Conservation (phyloP, 495 filamentous ascomycete species). For the Penicillium macrosclerotiorum region DNA sequence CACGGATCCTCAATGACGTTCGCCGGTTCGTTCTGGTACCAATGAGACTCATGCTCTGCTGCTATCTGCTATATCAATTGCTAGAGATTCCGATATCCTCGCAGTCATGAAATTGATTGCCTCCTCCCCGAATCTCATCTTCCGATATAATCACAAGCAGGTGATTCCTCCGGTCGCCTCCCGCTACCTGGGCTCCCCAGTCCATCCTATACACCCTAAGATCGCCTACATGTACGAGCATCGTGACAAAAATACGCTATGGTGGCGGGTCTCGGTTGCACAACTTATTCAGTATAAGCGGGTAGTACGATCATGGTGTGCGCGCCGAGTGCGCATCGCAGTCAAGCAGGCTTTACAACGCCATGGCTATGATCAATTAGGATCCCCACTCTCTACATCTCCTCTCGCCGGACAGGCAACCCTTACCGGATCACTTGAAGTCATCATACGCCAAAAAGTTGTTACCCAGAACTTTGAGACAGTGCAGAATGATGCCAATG, state of each 20-base stretch:
- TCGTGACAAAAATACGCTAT: constrained; percentile 43
- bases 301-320: constrained; percentile 53
- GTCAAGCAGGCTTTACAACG: constrained; percentile 54
- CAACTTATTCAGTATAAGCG: constrained; percentile 29
- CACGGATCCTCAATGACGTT: constrained; percentile 1
- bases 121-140: constrained; percentile 15
- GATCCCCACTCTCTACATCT: constrained; percentile 28
- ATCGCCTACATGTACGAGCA: constrained; percentile 31
- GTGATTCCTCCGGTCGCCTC: constrained; percentile 27
- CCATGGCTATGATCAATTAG: constrained; percentile 55
- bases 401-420: background rate
- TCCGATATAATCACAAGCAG: constrained; percentile 25
- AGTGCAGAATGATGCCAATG: constrained; percentile 27
- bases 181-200: constrained; percentile 26
- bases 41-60: constrained; percentile 18
- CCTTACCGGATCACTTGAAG: constrained; percentile 26
- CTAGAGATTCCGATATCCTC: too few relatives aligned
- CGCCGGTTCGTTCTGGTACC: too few relatives aligned
- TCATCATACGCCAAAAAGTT: constrained; percentile 16
- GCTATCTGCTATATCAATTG: too few relatives aligned
- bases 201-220: constrained; percentile 37
- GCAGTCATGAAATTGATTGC: constrained; percentile 16
- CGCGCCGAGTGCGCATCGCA: constrained; percentile 50
- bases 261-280: constrained; percentile 42
- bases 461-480: constrained; percentile 16